phyloP scores from a whole-genome alignment of 1,139 yeast species.

The Geotrichum phurueaensis region DNA sequence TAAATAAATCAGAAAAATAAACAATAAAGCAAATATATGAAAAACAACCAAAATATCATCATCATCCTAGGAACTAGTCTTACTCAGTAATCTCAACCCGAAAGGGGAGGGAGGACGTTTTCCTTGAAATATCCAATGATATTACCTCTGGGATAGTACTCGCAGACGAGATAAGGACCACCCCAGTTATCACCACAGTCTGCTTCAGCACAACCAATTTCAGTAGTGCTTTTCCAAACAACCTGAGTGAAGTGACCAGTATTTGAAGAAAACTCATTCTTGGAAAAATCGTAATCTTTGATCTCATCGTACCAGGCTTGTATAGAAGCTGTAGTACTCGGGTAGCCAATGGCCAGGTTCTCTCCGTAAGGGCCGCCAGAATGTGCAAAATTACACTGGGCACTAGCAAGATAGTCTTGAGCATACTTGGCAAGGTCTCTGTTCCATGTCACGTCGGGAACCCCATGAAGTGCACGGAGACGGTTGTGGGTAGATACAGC shows the following conservation, averaged over 20 bases:
- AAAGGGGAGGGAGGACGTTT: constrained; percentile 40
- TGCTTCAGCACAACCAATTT: constrained; percentile 67
- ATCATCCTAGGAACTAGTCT: too few relatives aligned
- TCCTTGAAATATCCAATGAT: constrained; percentile 40
- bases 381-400: constrained; percentile 69
- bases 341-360: constrained; percentile 73
- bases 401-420: constrained; percentile 51
- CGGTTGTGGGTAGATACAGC: constrained; percentile 56
- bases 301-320: constrained; percentile 78
- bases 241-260: constrained; percentile 82
- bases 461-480: constrained; percentile 64
- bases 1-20: too few relatives aligned
- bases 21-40: too few relatives aligned
- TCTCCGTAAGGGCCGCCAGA: constrained; percentile 81
- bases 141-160: constrained; percentile 39
- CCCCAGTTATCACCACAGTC: constrained; percentile 30
- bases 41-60: too few relatives aligned
- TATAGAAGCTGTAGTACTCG: constrained; percentile 53
- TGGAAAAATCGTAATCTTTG: constrained; percentile 47
- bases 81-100: not conserved
- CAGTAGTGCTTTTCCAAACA: constrained; percentile 66
- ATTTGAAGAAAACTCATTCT: constrained; percentile 38
- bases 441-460: constrained; percentile 59
- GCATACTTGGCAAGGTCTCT: constrained; percentile 58
- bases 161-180: constrained; percentile 35